These are phyloP conservation scores for Albizia julibrissin DNA, from an alignment of 306 rosid genomes.

Conservation along the genomic window DNA sequence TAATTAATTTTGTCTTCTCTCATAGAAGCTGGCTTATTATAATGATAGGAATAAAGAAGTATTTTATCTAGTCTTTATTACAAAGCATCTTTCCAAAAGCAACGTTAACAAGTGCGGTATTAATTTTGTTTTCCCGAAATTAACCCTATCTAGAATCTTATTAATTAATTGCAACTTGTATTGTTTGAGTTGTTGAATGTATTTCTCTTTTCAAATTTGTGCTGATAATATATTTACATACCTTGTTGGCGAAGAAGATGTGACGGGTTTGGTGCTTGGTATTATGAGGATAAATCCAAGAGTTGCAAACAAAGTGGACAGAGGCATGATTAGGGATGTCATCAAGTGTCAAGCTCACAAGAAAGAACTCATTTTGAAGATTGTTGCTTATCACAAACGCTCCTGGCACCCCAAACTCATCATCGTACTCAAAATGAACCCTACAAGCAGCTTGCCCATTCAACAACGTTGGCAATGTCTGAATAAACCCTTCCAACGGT, in stretches of 20 bases:
- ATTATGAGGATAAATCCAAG: slow-evolving; percentile 61
- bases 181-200: no score
- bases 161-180: no score
- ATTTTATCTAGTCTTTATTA: no score
- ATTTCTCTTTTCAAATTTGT: no score
- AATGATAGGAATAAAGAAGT: no score
- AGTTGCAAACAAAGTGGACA: slow-evolving; percentile 68
- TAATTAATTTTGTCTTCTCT: no score
- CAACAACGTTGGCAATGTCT: slow-evolving; percentile 51
- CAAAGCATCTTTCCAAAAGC: no score
- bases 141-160: no score
- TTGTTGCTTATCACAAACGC: slow-evolving; percentile 48
- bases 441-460: slow-evolving; percentile 43
- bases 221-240: neutral
- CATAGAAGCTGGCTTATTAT: no score
- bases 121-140: no score
- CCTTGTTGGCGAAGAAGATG: slow-evolving; percentile 66
- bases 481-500: slow-evolving; percentile 57
- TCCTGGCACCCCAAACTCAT: slow-evolving; percentile 48
- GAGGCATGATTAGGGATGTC: slow-evolving; percentile 52
- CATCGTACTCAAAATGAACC: slow-evolving; percentile 48
- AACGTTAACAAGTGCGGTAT: no score
- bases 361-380: slow-evolving; percentile 57
- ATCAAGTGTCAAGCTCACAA: slow-evolving; percentile 58
- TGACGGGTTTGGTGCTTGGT: slow-evolving; percentile 39